Evolutionary conservation across 176 grass and related monocot species (phyloP), one percentile per base, ranked within the genome.

Genomic region (Cenchrus americanus): DNA sequence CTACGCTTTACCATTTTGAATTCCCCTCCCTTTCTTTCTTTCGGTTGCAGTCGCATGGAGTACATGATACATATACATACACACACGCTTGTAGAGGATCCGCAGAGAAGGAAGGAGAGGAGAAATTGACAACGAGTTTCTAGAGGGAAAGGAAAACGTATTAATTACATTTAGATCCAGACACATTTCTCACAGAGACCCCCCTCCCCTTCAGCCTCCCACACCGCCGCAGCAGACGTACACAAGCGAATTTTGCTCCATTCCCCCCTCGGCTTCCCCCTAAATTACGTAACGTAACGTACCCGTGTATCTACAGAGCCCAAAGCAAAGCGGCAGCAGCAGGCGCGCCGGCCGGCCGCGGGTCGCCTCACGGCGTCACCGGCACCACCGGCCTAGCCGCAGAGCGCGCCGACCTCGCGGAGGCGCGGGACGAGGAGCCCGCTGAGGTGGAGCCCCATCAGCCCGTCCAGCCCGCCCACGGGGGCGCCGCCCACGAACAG

Each of bases 361-460:
- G 34, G 34, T 37, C 34, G 32, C 32, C 32, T 3, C 32, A 3
- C 32, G 32, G 32, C 32, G 2, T 34, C 32, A 34, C 32, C 3
- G 32, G 63, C 10, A n/a, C 57, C 54, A 47, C 47, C 4, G 0
- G 8, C 2, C 75, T 80, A 86, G 14, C 67, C 57, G 10, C 22
- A 64, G 68, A 86, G 84, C 21, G 77, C 84, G 34, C 84, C 77
- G 58, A 86, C 76, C 77, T 86, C 84, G 15, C 68, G 62, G n/a
- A 86, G 84, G 32, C 58, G 76, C 22, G 84, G 84, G 47, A 86
- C 77, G 4, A 86, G 76, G 76, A 51, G 69, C 14, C 89, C 94
- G 30, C 88, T 84, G 68, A 93, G 90, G 75, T 92, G 93, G 71
- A 95, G 86, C 0, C 86, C 88, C 88, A 95, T 82, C 43, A 95